Evolutionary conservation across 73 alveolate species (phyloP), one percentile per base, ranked within the genome.

Genomic region (Durusdinium trenchii): DNA sequence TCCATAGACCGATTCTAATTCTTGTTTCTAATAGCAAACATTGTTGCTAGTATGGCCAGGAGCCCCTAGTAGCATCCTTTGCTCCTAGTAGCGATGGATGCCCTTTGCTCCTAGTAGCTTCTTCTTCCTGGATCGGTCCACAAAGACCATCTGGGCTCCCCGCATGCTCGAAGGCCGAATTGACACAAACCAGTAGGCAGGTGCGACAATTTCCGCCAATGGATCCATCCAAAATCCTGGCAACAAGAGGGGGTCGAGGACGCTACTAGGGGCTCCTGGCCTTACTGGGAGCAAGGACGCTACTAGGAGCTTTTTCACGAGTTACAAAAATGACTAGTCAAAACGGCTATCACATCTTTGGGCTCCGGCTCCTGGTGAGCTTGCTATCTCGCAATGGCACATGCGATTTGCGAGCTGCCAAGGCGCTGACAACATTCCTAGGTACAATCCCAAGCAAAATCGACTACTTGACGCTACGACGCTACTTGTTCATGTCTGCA

Each of bases 171-270:
- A 99, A 94, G 99, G 99, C 99, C 32, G 99, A 99, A 95, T 99
- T 99, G 83, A 99, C 99, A 42, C 99, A 99, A 28, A 99, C 99
- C 38, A 99, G 99, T 99, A 99, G 99, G 47, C 99, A 99, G 7
- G 99, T 99, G 86, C 99, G 99, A 67, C 99, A 99, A 96, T 99
- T 99, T 32, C 99, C 99, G 18, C 99, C 99, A 47, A 99, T 99
- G 30, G 99, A 99, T 93, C 99, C 99, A 43, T 99, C 99, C 92
- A 99, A 92, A 99, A 99, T 99, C 99, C 99, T 89, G 71, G 45
- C 81, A 6, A 57, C 69, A 16, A 16, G 23, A 23, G 32, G 69
- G 69, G 23, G 73, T 32, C 30, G 18, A 32, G 73, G 30, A 60
- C 18, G 0, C 18, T 60, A 32, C 30, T 60, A 32, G 73, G 73